Conservation (phyloP, 108 stramenopile genomes). For the Nitzschia putrida region DNA sequence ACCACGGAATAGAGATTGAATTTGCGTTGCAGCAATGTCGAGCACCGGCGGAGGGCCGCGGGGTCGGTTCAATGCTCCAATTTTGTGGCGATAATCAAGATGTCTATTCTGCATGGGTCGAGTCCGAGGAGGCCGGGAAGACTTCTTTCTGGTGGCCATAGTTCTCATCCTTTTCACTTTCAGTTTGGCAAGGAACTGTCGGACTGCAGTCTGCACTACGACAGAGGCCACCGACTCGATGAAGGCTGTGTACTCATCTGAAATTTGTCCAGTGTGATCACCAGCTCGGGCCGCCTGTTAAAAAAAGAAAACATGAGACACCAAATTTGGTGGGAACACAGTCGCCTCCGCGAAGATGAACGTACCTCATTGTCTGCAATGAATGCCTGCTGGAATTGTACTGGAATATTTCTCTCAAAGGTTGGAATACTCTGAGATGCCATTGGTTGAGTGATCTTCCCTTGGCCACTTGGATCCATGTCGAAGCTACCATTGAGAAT, state of each 20-base stretch:
- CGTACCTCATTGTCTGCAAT: slow-evolving; percentile 2
- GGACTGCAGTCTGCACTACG: slow-evolving; percentile 75
- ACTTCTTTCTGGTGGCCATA: neutral
- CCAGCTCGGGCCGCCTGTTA: neutral
- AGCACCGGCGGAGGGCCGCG: slow-evolving; percentile 17
- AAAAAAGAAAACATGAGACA: neutral
- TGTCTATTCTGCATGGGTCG: too few species aligned
- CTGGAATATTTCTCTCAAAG: slow-evolving; percentile 18
- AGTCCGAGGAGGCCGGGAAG: neutral
- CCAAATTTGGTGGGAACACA: neutral
- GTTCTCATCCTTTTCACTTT: slow-evolving; percentile 23
- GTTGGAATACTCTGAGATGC: neutral
- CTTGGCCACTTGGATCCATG: neutral
- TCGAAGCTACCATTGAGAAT: slow-evolving; percentile 2
- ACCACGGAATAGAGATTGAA: slow-evolving; percentile 78
- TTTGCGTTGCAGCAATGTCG: slow-evolving; percentile 62
- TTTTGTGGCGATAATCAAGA: too few species aligned
- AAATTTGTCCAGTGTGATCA: slow-evolving; percentile 9
- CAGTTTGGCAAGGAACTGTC: slow-evolving; percentile 62
- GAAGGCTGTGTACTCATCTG: slow-evolving; percentile 48
- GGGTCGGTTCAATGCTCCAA: too few species aligned
- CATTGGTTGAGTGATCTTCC: neutral
- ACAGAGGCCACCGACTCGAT: slow-evolving; percentile 77
- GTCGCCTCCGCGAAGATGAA: neutral
- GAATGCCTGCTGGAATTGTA: slow-evolving; percentile 13